These are phyloP conservation scores for Raphanus sativus DNA, from an alignment of 345 rosid species.

Conservation along the genomic window DNA sequence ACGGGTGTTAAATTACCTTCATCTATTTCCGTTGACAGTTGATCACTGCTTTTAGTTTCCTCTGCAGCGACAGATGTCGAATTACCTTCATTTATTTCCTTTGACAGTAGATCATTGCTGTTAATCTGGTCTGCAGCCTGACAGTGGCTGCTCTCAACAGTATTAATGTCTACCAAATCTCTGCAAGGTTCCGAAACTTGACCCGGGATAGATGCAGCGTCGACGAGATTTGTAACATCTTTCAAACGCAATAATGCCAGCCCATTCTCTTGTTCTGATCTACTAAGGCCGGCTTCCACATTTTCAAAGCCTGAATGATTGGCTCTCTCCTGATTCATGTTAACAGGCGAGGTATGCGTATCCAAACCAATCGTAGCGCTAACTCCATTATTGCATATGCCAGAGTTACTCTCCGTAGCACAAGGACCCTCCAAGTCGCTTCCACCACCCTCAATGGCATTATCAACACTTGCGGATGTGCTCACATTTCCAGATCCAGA, in stretches of 20 bases:
- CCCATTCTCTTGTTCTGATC: conserved; percentile 43
- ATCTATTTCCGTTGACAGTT: conserved; percentile 26
- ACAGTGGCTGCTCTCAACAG: conserved; percentile 34
- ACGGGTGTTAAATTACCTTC: conserved; percentile 36
- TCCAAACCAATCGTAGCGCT: conserved; percentile 45
- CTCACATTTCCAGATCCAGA: conserved; percentile 45
- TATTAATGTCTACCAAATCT: conserved; percentile 25
- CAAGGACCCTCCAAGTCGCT: conserved; percentile 74
- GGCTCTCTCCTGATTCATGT: conserved; percentile 41
- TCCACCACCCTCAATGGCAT: conserved; percentile 56
- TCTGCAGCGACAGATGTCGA: conserved; percentile 26
- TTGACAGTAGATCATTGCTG: conserved; percentile 34
- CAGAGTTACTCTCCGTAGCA: conserved; percentile 54
- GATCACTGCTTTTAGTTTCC: conserved; percentile 38
- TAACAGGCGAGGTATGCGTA: conserved; percentile 35
- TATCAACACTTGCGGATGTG: conserved; percentile 54
- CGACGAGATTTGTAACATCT: conserved; percentile 37
- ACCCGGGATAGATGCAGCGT: conserved; percentile 34
- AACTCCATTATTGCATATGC: conserved; percentile 44
- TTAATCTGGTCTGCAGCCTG: conserved; percentile 28
- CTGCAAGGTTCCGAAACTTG: conserved; percentile 26
- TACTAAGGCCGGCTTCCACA: conserved; percentile 40
- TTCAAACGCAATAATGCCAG: conserved; percentile 23
- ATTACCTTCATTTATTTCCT: conserved; percentile 34
- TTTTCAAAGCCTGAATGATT: conserved; percentile 23